Conservation (phyloP, 306 rosid species). For the Pyrus pyrifolia region DNA sequence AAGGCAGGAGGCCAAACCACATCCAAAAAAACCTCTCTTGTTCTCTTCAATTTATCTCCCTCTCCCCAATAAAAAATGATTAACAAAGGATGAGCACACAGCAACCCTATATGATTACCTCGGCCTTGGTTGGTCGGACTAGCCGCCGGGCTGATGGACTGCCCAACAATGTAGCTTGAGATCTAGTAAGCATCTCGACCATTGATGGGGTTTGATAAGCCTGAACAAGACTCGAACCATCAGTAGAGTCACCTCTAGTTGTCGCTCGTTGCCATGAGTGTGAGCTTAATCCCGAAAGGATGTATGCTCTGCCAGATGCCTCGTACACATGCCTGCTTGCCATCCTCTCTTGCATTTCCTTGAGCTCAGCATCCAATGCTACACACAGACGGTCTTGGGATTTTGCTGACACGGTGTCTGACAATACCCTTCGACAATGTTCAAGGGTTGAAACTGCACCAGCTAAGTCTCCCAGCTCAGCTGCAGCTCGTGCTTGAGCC, state of each 20-base stretch:
- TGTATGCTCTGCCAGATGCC: conserved; percentile 95
- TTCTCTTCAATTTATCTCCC: conserved; percentile 37
- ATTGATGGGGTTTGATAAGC: conserved; percentile 94
- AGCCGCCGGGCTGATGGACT: conserved; percentile 85
- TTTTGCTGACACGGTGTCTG: conserved; percentile 60
- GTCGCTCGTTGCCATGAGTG: conserved; percentile 99
- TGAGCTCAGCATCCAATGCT: conserved; percentile 91
- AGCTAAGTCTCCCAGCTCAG: conserved; percentile 73
- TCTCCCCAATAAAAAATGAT: conserved; percentile 19
- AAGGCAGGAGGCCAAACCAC: conserved; percentile 55
- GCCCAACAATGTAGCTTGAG: conserved; percentile 73
- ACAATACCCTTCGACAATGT: conserved; percentile 55
- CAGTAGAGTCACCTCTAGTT: conserved; percentile 93
- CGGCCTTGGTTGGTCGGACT: conserved; percentile 81
- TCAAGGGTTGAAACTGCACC: conserved; percentile 73
- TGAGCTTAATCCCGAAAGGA: conserved; percentile 94
- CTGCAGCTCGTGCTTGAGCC: conserved; percentile 72
- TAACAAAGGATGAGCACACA: conserved; percentile 32
- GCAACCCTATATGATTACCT: conserved; percentile 46
- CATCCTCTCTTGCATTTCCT: conserved; percentile 97
- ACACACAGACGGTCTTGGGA: conserved; percentile 67
- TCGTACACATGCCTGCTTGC: conserved; percentile 89
- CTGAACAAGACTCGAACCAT: conserved; percentile 75
- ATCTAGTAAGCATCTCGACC: conserved; percentile 94
- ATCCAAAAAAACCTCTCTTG: conserved; percentile 37